A percentile compares a stretch with the other conserved stretches of the same genome.
Evolutionary conservation across 75 land plant genomes (phyloP).

Genomic region (Cupressus sempervirens): DNA sequence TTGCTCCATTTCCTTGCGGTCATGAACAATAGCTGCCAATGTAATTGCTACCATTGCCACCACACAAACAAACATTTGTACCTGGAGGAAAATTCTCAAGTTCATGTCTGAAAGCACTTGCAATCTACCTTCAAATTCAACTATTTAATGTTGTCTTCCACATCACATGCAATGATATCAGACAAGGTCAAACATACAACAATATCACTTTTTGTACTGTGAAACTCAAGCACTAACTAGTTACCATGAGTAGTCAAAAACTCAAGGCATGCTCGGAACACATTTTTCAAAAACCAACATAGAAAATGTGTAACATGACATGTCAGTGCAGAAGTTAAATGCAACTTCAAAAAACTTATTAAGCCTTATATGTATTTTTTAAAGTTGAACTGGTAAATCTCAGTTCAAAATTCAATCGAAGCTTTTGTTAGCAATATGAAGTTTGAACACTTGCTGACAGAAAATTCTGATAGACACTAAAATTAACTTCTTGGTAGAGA

Average conservation of each 20-base stretch:
- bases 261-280: neutral
- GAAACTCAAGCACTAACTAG: neutral
- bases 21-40: slow-evolving; percentile 46
- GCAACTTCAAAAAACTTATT: neutral
- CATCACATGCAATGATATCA: neutral
- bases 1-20: slow-evolving; percentile 44
- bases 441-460: neutral
- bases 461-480: neutral
- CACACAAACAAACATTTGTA: slow-evolving; percentile 47
- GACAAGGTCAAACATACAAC: neutral
- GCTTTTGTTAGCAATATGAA: neutral
- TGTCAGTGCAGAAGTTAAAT: neutral
- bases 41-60: slow-evolving; percentile 51
- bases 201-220: neutral
- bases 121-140: slow-evolving; percentile 2
- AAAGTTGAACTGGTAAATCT: neutral
- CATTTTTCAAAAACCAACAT: neutral
- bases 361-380: neutral
- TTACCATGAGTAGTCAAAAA: neutral
- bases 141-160: neutral
- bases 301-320: neutral
- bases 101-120: neutral
- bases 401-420: neutral
- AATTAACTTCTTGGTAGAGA: neutral
- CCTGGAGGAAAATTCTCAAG: slow-evolving; percentile 16